Conservation (phyloP, 306 rosid genomes). For the Lathyrus oleraceus region DNA sequence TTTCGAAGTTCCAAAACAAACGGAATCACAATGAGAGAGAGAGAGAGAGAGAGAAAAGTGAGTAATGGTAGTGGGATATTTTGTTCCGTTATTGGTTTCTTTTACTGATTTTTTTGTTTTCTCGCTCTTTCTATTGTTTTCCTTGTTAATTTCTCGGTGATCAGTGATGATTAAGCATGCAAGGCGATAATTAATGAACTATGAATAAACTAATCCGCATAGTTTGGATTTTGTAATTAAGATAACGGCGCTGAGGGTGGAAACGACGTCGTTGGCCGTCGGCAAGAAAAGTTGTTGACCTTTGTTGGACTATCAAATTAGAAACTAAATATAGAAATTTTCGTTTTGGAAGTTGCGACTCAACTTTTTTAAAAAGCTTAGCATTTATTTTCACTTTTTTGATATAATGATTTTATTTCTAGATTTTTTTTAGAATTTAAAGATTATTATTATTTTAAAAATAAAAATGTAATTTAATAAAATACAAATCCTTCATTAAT, state of each 20-base stretch:
- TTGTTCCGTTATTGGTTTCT: neutral
- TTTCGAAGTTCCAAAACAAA: slow-evolving; percentile 18
- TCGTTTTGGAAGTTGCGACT: no score
- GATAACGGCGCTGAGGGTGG: slow-evolving; percentile 29
- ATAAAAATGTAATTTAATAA: no score
- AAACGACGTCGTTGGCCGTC: slow-evolving; percentile 35
- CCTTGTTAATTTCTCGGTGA: neutral
- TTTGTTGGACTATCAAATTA: neutral
- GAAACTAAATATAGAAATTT: no score
- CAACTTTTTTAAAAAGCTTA: no score
- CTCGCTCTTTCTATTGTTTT: slow-evolving; percentile 29
- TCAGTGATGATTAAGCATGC: neutral
- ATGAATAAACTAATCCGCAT: neutral
- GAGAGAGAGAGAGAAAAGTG: neutral
- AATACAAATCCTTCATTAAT: no score
- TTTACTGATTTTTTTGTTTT: neutral
- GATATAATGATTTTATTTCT: no score
- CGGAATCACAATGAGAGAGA: slow-evolving; percentile 9
- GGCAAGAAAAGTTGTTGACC: neutral
- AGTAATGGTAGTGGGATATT: neutral
- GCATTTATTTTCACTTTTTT: no score
- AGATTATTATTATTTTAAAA: no score
- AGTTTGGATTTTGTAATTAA: neutral
- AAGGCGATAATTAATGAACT: neutral
- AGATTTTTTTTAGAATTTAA: no score